Base-by-base conservation (phyloP, 345 rosid species). In the Linum tenue region DNA sequence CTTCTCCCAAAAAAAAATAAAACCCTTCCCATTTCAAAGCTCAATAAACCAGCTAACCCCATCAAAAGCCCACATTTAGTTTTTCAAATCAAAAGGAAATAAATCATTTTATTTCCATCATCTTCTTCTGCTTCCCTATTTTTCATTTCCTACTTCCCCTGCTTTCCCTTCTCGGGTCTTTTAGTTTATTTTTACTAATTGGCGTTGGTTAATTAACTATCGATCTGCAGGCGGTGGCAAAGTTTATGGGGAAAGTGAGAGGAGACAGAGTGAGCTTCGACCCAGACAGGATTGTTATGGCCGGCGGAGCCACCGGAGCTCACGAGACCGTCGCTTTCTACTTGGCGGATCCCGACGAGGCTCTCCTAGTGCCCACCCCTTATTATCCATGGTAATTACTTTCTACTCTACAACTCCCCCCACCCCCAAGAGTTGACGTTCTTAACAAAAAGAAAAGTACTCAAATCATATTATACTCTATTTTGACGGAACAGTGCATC, bases 271-370 rank as follows among this genome's bases (percentile, higher is more conserved):
- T 72, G 7, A 77, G 53, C 59, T 89, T 87, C 62, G 89, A 92
- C 59, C 89, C 92, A 0, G 79, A 82, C 10, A 83, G 96, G 14
- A 42, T 89, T 8, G 95, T 89, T 8, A 87, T 92, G 98, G 72
- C 85, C 43, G 98, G 96, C 10, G 96, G 95, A 37, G 96, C 96
- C 15, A 92, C 98, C 56, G 96, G 95, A 42, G 98, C 98, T 0
- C 82, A 77, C 59, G 98, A 92, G 80, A 67, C 81, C 2, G 70
- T 84, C n/a, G 83, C 83, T 74, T 92, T 92, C 69, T 89, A 96
- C 63, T 73, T 92, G 70, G 98, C 98, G 2, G 83, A 92, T 69
- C 98, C 81, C 0, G 96, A 86, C 39, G 96, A 89, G 57, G 92
- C 85, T 68, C 89, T 89, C 58, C 92, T 92, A 48, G 80, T 86